Conservation (phyloP, 345 rosid genomes). For the Citrus hindsii region DNA sequence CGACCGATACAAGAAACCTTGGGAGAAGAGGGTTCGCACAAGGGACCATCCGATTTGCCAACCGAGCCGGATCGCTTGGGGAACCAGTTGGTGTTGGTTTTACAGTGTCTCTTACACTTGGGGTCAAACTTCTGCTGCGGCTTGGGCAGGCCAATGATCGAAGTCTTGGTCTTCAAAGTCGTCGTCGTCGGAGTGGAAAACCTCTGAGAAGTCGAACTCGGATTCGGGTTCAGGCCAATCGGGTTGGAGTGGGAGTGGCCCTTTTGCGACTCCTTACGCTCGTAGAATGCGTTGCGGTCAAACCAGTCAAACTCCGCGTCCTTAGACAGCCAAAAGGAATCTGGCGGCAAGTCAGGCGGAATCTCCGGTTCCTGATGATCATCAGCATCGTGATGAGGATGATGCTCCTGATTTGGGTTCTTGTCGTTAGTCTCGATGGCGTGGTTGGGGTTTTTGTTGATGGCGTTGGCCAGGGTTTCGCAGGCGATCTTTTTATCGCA, state of each 20-base stretch:
- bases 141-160: constrained; percentile 76
- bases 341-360: constrained; percentile 71
- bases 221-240: constrained; percentile 20
- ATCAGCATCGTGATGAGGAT: no score
- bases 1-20: constrained; percentile 90
- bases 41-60: constrained; percentile 34
- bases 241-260: constrained; percentile 42
- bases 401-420: not conserved
- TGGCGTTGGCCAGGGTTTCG: constrained; percentile 42
- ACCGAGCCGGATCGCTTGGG: constrained; percentile 45
- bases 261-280: constrained; percentile 79
- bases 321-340: constrained; percentile 69
- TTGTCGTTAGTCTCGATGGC: not conserved
- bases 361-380: constrained; percentile 11
- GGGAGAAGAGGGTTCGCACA: constrained; percentile 78
- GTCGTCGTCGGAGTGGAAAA: constrained; percentile 25
- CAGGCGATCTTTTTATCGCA: constrained; percentile 61
- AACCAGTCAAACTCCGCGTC: constrained; percentile 88
- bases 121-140: constrained; percentile 55
- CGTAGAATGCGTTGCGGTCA: constrained; percentile 74
- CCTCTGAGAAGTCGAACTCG: constrained; percentile 56
- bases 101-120: constrained; percentile 47
- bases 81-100: constrained; percentile 42
- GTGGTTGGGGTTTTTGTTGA: not conserved
- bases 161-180: constrained; percentile 50